Evolutionary conservation across 345 rosid genomes (phyloP).

Genomic region (Eucalyptus guilfoylei): DNA sequence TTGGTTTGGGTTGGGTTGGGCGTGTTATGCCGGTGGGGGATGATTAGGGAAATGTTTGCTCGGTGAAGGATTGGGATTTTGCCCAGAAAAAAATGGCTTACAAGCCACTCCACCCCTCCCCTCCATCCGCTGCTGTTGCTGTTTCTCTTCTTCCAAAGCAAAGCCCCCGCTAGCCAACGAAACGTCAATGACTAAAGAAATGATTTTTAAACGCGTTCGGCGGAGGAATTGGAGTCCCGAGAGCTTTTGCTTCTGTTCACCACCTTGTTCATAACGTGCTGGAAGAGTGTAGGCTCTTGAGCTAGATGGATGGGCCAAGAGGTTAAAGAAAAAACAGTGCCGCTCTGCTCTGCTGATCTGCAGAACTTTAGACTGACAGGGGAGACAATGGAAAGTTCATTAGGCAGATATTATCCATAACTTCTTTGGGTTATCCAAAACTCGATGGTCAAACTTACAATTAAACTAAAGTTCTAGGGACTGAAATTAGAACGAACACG

Average conservation of each 20-base stretch:
- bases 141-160: background rate
- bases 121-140: background rate
- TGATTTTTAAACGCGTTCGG: background rate
- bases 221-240: background rate
- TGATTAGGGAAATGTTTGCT: background rate
- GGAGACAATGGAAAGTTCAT: background rate
- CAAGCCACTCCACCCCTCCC: background rate
- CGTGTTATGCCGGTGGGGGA: background rate
- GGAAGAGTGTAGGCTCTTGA: background rate
- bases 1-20: background rate
- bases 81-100: background rate
- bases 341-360: background rate
- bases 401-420: background rate
- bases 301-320: background rate
- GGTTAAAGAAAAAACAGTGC: background rate
- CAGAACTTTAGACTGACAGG: background rate
- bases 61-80: background rate
- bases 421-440: background rate
- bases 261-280: background rate
- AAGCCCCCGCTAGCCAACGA: background rate
- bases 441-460: background rate
- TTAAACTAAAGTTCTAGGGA: background rate
- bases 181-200: background rate
- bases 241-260: background rate
- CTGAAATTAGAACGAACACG: background rate